A percentile compares a stretch with the other conserved stretches of the same genome.
Conservation (phyloP, 192 early-diverging fungal species). For the Oehlia diaphana region DNA sequence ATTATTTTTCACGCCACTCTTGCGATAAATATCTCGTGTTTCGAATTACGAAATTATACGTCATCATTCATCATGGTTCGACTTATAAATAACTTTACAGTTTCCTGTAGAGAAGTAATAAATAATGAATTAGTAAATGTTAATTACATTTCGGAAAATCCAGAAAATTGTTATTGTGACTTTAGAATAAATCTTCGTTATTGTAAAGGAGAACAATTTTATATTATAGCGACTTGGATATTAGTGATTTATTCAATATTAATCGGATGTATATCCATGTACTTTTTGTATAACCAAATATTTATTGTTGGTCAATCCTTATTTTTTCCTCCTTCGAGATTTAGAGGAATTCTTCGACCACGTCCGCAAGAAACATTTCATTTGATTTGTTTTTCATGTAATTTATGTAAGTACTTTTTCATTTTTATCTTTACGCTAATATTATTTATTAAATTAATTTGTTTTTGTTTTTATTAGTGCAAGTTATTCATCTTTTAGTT, state of each 20-base stretch:
- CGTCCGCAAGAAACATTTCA: conserved; percentile 9
- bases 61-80: not conserved
- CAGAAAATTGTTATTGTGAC: conserved; percentile 7
- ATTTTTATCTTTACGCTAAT: not conserved
- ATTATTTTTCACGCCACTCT: no score
- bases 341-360: conserved; percentile 18
- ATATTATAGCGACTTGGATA: not conserved
- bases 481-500: not conserved
- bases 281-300: conserved; percentile 7
- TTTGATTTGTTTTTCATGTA: conserved; percentile 1
- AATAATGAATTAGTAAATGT: not conserved
- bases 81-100: not conserved
- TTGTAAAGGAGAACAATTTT: not conserved
- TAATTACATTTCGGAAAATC: not conserved
- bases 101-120: not conserved
- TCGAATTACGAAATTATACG: not conserved
- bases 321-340: conserved; percentile 10
- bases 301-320: not conserved
- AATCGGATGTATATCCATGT: not conserved
- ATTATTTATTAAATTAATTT: not conserved
- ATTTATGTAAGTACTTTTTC: not conserved
- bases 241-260: not conserved
- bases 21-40: no score
- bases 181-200: conserved; percentile 14
- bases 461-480: not conserved